Conservation (phyloP, 2,329 filamentous ascomycete species). For the Xylaria sp. region DNA sequence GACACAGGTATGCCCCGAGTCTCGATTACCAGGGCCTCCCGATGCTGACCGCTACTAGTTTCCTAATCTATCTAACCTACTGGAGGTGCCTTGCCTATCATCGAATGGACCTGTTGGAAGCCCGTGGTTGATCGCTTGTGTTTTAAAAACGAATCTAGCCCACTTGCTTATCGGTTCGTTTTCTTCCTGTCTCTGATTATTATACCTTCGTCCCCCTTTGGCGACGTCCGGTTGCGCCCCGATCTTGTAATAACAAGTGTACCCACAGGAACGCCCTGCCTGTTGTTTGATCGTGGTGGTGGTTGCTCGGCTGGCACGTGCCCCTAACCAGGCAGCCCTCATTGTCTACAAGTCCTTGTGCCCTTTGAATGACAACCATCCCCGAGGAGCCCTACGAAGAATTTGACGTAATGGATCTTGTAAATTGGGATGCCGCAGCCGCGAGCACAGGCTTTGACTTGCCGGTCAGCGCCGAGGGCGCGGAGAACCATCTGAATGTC, state of each 20-base stretch:
- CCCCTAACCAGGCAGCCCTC: neutral
- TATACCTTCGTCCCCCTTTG: conserved; percentile 7
- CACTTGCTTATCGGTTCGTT: conserved; percentile 2
- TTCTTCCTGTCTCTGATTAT: neutral
- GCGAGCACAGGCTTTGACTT: conserved; percentile 43
- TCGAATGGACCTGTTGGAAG: neutral
- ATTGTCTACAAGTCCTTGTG: conserved; percentile 1
- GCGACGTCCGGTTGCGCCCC: conserved; percentile 14
- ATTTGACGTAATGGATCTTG: conserved; percentile 62
- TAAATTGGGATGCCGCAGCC: conserved; percentile 62
- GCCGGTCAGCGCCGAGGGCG: conserved; percentile 45
- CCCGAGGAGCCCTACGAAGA: conserved; percentile 46
- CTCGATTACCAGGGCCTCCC: neutral
- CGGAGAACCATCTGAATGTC: conserved; percentile 39
- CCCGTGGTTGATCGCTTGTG: neutral
- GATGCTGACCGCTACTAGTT: conserved; percentile 19
- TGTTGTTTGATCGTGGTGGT: conserved; percentile 5
- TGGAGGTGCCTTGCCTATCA: conserved; percentile 1
- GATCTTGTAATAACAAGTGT: conserved; percentile 13
- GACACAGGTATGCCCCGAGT: neutral
- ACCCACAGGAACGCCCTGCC: conserved; percentile 11
- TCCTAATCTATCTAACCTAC: no score
- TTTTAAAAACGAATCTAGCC: conserved; percentile 16
- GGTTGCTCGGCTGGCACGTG: conserved; percentile 14
- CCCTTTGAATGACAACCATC: conserved; percentile 47